These are phyloP conservation scores for Biscogniauxia marginata DNA, from an alignment of 2,329 filamentous ascomycete species.

Conservation along the genomic window DNA sequence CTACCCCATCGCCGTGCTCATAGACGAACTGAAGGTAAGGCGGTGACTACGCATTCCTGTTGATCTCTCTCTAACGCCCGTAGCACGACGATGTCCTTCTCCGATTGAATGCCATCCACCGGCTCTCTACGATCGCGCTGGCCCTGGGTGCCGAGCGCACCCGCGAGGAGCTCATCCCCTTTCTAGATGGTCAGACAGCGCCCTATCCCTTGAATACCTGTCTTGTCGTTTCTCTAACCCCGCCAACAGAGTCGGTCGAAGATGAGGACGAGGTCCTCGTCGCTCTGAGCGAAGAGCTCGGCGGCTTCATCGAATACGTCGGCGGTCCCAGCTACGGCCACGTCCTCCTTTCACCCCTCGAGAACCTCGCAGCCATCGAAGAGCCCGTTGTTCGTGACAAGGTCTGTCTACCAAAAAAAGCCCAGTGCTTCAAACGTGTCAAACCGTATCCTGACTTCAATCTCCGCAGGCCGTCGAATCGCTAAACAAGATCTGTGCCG, in stretches of 20 bases:
- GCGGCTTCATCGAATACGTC: slow-evolving; percentile 95
- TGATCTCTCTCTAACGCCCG: slow-evolving; percentile 25
- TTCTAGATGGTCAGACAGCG: slow-evolving; percentile 82
- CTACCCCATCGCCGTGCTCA: slow-evolving; percentile 98
- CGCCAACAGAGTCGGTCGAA: slow-evolving; percentile 83
- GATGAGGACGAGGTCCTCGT: slow-evolving; percentile 98
- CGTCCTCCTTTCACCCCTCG: slow-evolving; percentile 91
- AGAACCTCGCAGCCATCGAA: slow-evolving; percentile 98
- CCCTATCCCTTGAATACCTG: slow-evolving; percentile 13
- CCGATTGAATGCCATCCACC: slow-evolving; percentile 96
- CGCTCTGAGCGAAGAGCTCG: slow-evolving; percentile 93
- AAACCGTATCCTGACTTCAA: slow-evolving; percentile 6
- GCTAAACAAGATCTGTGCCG: slow-evolving; percentile 96
- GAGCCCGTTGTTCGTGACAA: slow-evolving; percentile 97
- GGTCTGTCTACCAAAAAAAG: slow-evolving; percentile 50
- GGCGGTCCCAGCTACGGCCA: slow-evolving; percentile 92
- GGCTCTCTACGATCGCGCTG: slow-evolving; percentile 95
- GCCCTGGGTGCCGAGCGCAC: slow-evolving; percentile 94
- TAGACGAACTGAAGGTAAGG: slow-evolving; percentile 96
- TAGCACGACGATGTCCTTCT: slow-evolving; percentile 98
- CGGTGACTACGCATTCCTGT: slow-evolving; percentile 23
- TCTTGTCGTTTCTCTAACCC: slow-evolving; percentile 28
- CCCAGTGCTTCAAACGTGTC: slow-evolving; percentile 9
- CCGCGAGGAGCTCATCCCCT: slow-evolving; percentile 97
- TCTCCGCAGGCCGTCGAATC: slow-evolving; percentile 84